These are phyloP conservation scores for Leccinum truebloodii DNA, from an alignment of 768 basidiomycete species.

Conservation along the genomic window DNA sequence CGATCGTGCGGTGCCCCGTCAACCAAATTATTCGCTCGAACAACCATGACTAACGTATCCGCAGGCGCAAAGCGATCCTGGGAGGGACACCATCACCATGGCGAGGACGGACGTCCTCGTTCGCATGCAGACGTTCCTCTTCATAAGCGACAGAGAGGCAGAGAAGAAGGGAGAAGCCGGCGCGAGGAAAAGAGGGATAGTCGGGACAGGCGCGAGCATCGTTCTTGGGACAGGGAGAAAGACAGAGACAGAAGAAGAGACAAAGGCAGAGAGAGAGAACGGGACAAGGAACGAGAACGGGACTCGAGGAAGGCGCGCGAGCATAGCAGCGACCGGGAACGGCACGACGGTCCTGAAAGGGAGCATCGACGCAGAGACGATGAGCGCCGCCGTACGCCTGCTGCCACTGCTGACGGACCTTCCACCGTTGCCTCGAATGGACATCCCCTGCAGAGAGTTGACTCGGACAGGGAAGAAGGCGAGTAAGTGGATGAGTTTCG, in stretches of 20 bases:
- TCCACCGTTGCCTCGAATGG: slow-evolving; percentile 23
- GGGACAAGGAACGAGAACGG: slow-evolving; percentile 38
- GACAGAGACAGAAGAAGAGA: slow-evolving; percentile 35
- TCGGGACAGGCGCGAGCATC: slow-evolving; percentile 36
- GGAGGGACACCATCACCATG: slow-evolving; percentile 52
- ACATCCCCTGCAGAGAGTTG: slow-evolving; percentile 30
- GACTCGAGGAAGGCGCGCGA: slow-evolving; percentile 37
- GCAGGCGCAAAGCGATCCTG: slow-evolving; percentile 82
- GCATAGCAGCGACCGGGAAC: slow-evolving; percentile 30
- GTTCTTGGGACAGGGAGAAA: slow-evolving; percentile 41
- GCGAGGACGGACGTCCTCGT: slow-evolving; percentile 31
- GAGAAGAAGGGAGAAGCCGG: slow-evolving; percentile 64
- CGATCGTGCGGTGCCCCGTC: slow-evolving; percentile 84
- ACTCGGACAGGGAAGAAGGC: slow-evolving; percentile 84
- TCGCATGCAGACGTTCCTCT: slow-evolving; percentile 10
- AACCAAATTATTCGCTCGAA: slow-evolving; percentile 47
- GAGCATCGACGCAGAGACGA: slow-evolving; percentile 34
- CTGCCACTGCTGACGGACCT: slow-evolving; percentile 9
- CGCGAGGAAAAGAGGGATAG: slow-evolving; percentile 56
- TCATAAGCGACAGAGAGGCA: slow-evolving; percentile 56
- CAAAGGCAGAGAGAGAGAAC: slow-evolving; percentile 35
- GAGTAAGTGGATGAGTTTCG: slow-evolving; percentile 66
- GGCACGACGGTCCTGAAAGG: slow-evolving; percentile 28
- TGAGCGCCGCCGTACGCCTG: slow-evolving; percentile 28
- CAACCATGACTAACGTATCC: slow-evolving; percentile 75